Percentiles rank a stretch among this genome's conserved stretches.
Conservation (phyloP, 805 yeast genomes). For the Osmozyma mogii region DNA sequence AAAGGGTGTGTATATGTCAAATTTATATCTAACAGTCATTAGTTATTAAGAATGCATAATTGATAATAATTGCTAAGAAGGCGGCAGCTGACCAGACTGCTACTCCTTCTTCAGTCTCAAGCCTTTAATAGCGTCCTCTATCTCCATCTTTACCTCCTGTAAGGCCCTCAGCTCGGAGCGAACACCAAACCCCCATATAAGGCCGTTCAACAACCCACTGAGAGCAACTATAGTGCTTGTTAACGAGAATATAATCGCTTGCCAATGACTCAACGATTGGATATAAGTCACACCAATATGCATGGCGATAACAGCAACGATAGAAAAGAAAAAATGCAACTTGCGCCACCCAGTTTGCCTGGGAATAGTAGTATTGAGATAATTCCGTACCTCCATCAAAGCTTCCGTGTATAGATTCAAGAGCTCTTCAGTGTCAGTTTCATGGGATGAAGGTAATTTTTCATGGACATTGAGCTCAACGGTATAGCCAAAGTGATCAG, state of each 20-base stretch:
- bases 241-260: slow-evolving; percentile 58
- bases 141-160: slow-evolving; percentile 66
- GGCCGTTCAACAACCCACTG: slow-evolving; percentile 67
- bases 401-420: slow-evolving; percentile 10
- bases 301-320: slow-evolving; percentile 35
- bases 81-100: not conserved
- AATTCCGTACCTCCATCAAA: slow-evolving; percentile 5
- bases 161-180: slow-evolving; percentile 73
- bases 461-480: slow-evolving; percentile 19
- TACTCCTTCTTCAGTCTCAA: not conserved
- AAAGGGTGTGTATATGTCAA: too few species aligned
- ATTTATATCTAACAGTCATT: not conserved
- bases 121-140: slow-evolving; percentile 24
- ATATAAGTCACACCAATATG: slow-evolving; percentile 56
- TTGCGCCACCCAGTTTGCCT: slow-evolving; percentile 62
- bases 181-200: slow-evolving; percentile 75
- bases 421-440: slow-evolving; percentile 2
- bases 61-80: not conserved
- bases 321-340: slow-evolving; percentile 52
- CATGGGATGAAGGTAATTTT: slow-evolving; percentile 2
- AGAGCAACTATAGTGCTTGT: slow-evolving; percentile 47
- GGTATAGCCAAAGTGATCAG: slow-evolving; percentile 87
- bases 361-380: slow-evolving; percentile 40
- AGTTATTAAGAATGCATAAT: not conserved
- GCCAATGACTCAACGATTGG: slow-evolving; percentile 47